Evolutionary conservation across 2,329 filamentous ascomycete genomes (phyloP).

Genomic region (Aspergillus glaucus): DNA sequence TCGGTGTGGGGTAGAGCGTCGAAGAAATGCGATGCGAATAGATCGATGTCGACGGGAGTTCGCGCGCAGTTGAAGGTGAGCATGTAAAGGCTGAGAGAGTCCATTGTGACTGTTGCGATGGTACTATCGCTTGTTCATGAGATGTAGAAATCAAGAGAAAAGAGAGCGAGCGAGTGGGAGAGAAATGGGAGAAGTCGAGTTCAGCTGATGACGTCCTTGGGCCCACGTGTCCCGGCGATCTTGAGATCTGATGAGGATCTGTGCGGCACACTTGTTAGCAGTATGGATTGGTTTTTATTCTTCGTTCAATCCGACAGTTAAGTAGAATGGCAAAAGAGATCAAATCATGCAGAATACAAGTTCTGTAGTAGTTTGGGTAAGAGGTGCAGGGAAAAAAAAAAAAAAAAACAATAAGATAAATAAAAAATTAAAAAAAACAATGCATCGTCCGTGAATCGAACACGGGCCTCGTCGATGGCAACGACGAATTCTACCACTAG

Average conservation of each 20-base stretch:
- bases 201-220: neutral
- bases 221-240: slow-evolving; percentile 1
- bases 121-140: no score
- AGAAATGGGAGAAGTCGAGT: neutral
- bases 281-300: neutral
- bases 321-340: no score
- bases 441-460: slow-evolving; percentile 45
- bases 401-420: neutral
- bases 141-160: neutral
- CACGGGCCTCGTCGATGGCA: slow-evolving; percentile 43
- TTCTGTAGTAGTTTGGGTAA: no score
- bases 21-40: slow-evolving; percentile 67
- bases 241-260: neutral
- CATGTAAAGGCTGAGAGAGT: slow-evolving; percentile 64
- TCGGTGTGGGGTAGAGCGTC: slow-evolving; percentile 44
- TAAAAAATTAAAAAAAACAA: slow-evolving; percentile 8
- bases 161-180: neutral
- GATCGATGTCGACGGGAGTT: slow-evolving; percentile 59
- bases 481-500: slow-evolving; percentile 43
- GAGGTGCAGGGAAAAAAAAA: neutral
- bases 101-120: slow-evolving; percentile 21
- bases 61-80: slow-evolving; percentile 88
- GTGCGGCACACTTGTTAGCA: no score
- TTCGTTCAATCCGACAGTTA: no score
- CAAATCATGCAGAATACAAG: no score